Percentiles rank a stretch among this genome's conserved stretches.
phyloP scores from a whole-genome alignment of 768 basidiomycete species.

The Lepiota subincarnata region DNA sequence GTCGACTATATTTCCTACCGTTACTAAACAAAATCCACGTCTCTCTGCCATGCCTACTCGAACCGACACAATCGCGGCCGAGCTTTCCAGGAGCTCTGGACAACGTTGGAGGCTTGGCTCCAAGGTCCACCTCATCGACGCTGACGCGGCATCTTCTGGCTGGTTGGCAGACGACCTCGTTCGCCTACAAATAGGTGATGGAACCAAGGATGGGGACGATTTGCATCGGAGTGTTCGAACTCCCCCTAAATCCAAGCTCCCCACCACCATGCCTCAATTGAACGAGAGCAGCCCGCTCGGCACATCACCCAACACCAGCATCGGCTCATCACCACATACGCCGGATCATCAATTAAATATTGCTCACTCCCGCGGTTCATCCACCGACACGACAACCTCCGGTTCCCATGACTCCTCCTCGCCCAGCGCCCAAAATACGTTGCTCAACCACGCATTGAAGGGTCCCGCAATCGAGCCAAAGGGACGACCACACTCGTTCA shows the following conservation, averaged over 20 bases:
- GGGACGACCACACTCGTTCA: conserved; percentile 80
- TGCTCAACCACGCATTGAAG: conserved; percentile 38
- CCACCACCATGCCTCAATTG: conserved; percentile 49
- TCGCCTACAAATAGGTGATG: conserved; percentile 63
- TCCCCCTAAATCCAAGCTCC: conserved; percentile 63
- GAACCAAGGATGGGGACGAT: conserved; percentile 47
- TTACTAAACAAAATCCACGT: conserved; percentile 13
- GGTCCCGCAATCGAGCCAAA: conserved; percentile 64
- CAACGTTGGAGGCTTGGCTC: conserved; percentile 64
- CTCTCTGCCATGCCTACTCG: conserved; percentile 42
- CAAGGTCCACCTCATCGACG: conserved; percentile 60
- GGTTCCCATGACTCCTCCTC: conserved; percentile 56
- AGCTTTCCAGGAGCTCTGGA: conserved; percentile 35
- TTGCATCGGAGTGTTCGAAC: conserved; percentile 54
- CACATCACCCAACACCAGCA: conserved; percentile 65
- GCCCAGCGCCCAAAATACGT: conserved; percentile 45
- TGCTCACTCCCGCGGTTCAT: conserved; percentile 79
- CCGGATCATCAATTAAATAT: conserved; percentile 63
- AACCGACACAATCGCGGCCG: conserved; percentile 35
- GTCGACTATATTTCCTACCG: conserved; percentile 29
- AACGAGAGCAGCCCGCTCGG: conserved; percentile 70
- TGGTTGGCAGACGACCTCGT: conserved; percentile 77
- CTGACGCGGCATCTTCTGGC: conserved; percentile 43
- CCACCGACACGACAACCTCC: conserved; percentile 69
- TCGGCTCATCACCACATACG: conserved; percentile 67